phyloP scores from a whole-genome alignment of 2,329 filamentous ascomycete species.

The Coniella lustricola region DNA sequence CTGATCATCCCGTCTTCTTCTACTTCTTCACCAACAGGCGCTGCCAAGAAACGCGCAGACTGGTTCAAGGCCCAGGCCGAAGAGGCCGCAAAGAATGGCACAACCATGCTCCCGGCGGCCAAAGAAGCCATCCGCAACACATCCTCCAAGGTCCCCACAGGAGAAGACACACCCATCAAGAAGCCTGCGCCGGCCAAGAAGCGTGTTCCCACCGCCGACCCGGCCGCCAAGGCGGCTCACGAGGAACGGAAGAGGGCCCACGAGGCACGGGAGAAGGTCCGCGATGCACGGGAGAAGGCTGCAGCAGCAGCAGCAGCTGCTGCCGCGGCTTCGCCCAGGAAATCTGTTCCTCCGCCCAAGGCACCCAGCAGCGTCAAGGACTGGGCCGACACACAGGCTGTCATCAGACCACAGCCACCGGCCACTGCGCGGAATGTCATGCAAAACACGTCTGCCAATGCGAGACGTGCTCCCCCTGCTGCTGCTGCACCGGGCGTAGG shows the following conservation, averaged over 20 bases:
- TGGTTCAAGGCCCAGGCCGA: conserved; percentile 6
- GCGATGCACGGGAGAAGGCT: conserved; percentile 6
- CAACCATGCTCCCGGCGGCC: not conserved
- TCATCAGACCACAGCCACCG: not conserved
- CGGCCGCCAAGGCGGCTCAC: too few relatives aligned
- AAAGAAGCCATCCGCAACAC: not conserved
- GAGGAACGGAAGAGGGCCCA: too few relatives aligned
- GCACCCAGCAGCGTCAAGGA: conserved; percentile 11
- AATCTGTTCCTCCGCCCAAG: not conserved
- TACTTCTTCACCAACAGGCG: conserved; percentile 2
- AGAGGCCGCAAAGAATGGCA: conserved; percentile 1
- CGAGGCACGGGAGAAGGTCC: too few relatives aligned
- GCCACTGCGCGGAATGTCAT: conserved; percentile 6
- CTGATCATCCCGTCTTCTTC: too few relatives aligned
- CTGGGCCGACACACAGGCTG: conserved; percentile 2
- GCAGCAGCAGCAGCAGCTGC: not conserved
- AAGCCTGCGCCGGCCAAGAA: too few relatives aligned
- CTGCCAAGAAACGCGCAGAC: conserved; percentile 3
- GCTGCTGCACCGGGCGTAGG: too few relatives aligned
- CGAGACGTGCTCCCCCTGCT: not conserved
- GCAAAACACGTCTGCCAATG: conserved; percentile 1
- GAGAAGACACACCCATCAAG: too few relatives aligned
- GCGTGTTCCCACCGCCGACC: too few relatives aligned
- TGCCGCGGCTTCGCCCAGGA: not conserved
- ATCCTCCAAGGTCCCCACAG: not conserved